Conservation (phyloP, 1,139 yeast species). For the Hanseniaspora gamundiae region DNA sequence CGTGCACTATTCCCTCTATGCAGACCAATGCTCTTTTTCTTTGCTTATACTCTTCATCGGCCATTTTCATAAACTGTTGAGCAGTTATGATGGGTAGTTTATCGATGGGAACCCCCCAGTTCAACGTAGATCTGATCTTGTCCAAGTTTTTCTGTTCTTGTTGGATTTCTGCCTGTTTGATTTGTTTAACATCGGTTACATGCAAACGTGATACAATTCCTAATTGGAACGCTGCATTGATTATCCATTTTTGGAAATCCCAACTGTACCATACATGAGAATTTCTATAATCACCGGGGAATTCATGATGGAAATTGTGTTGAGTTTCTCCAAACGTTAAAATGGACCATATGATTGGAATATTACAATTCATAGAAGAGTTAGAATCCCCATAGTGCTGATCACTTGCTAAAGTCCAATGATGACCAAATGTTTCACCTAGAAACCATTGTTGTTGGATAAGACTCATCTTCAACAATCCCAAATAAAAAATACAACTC, state of each 20-base stretch:
- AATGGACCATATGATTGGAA: conserved; percentile 33
- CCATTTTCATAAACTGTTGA: conserved; percentile 36
- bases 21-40: conserved; percentile 31
- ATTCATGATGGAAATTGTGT: conserved; percentile 65
- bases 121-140: conserved; percentile 45
- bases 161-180: conserved; percentile 46
- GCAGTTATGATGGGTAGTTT: conserved; percentile 44
- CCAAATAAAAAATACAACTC: conserved; percentile 52
- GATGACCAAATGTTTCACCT: conserved; percentile 52
- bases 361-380: conserved; percentile 34
- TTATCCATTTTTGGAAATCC: conserved; percentile 59
- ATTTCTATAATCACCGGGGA: conserved; percentile 55
- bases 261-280: conserved; percentile 39
- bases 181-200: conserved; percentile 35
- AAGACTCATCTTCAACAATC: conserved; percentile 42
- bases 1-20: conserved; percentile 52
- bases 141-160: conserved; percentile 55
- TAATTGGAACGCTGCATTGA: conserved; percentile 30
- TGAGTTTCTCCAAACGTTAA: conserved; percentile 55
- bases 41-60: conserved; percentile 23
- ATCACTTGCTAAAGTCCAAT: conserved; percentile 27
- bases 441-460: conserved; percentile 48
- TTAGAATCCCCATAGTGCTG: conserved; percentile 57
- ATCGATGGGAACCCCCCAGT: conserved; percentile 71
- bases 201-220: conserved; percentile 31